These are phyloP conservation scores for Phialocephala sp. DNA, from an alignment of 2,329 filamentous ascomycete species.

Conservation along the genomic window DNA sequence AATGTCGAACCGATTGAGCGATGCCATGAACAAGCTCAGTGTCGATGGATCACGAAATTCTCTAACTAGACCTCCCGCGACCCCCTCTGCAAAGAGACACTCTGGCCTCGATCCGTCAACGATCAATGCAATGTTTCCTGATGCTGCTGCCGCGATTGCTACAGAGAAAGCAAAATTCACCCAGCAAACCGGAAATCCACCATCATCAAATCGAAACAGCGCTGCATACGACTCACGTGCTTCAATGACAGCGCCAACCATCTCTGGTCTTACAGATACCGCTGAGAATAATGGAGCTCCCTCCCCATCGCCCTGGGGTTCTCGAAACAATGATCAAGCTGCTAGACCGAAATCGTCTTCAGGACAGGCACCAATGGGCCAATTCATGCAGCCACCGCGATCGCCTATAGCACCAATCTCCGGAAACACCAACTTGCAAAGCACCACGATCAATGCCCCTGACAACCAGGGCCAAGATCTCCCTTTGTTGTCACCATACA, in stretches of 20 bases:
- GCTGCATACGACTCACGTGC: slow-evolving; percentile 74
- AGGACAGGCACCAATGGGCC: slow-evolving; percentile 81
- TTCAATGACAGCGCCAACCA: slow-evolving; percentile 76
- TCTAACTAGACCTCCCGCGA: slow-evolving; percentile 78
- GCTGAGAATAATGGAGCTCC: slow-evolving; percentile 67
- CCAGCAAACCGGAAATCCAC: slow-evolving; percentile 88
- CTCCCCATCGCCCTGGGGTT: slow-evolving; percentile 78
- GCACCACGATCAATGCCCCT: slow-evolving; percentile 76
- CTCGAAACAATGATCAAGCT: slow-evolving; percentile 54
- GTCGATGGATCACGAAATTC: slow-evolving; percentile 89
- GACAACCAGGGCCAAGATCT: slow-evolving; percentile 74
- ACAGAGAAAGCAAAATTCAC: slow-evolving; percentile 98
- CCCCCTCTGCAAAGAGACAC: slow-evolving; percentile 83
- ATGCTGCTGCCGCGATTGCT: slow-evolving; percentile 96
- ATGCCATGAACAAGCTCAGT: slow-evolving; percentile 95
- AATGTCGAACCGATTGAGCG: slow-evolving; percentile 93
- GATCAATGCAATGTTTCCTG: slow-evolving; percentile 99
- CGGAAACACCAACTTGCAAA: slow-evolving; percentile 77
- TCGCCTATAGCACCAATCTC: slow-evolving; percentile 77
- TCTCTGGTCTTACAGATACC: slow-evolving; percentile 71
- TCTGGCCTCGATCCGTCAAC: slow-evolving; percentile 92
- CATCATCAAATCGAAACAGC: slow-evolving; percentile 93
- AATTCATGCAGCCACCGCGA: slow-evolving; percentile 86
- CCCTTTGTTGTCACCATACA: slow-evolving; percentile 85
- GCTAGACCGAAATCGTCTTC: slow-evolving; percentile 79